A percentile compares a stretch with the other conserved stretches of the same genome.
phyloP scores from a whole-genome alignment of 441 rosid genomes.

The Populus hybrid region DNA sequence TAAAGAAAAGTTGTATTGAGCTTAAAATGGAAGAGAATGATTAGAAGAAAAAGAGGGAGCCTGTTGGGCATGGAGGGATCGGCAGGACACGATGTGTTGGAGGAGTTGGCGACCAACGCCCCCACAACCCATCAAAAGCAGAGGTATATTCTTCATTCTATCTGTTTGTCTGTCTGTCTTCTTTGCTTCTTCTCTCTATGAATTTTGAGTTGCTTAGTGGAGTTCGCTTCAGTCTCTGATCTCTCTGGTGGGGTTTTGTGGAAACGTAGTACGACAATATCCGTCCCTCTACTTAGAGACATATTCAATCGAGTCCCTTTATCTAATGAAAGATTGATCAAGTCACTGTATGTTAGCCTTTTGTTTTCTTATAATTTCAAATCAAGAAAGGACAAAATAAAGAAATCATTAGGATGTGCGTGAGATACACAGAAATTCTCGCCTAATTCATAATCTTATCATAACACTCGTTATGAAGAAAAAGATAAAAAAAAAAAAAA shows the following conservation, averaged over 20 bases:
- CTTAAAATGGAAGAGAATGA: neutral
- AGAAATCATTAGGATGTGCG: no score
- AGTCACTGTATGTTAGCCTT: no score
- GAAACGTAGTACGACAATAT: neutral
- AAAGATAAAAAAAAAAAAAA: no score
- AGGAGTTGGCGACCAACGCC: slow-evolving; percentile 91
- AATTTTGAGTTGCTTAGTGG: no score
- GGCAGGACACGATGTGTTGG: slow-evolving; percentile 79
- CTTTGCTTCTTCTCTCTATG: no score
- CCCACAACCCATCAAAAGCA: slow-evolving; percentile 84
- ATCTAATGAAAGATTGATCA: no score
- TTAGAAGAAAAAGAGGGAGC: slow-evolving; percentile 22
- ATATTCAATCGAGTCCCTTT: neutral
- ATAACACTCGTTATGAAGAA: no score
- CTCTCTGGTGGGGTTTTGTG: neutral
- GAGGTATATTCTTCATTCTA: slow-evolving; percentile 63
- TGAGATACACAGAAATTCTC: no score
- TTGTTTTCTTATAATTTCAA: no score
- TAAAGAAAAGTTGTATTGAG: neutral
- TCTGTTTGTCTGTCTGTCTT: no score
- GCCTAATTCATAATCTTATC: no score
- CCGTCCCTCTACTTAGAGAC: neutral
- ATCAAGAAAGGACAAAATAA: no score
- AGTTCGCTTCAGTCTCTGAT: neutral
- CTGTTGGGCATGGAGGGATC: slow-evolving; percentile 76